Evolutionary conservation across 2,329 filamentous ascomycete genomes (phyloP), one percentile per base, ranked within the genome.

Genomic region (Pseudomassariella vexata): DNA sequence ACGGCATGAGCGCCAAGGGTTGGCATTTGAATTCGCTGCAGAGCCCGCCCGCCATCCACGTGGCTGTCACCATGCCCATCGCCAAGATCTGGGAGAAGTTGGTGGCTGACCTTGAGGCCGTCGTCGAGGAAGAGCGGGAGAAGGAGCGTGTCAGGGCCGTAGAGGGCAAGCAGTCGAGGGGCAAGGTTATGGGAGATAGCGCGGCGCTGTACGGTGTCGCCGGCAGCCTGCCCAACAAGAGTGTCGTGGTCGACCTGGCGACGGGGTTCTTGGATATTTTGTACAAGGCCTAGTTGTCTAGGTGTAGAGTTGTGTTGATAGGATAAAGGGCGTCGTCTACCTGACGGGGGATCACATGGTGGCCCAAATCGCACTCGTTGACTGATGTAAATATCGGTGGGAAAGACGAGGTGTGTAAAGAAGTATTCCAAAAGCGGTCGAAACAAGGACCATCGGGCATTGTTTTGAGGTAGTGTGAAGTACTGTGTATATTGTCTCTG

Each of bases 21-120:
- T 98, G 92, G 92, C 92, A 98, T 62, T 70, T 98, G 38, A 98
- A 96, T 53, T 86, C 89, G 3, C 71, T 98, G 41, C 92, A 98
- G 63, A 82, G 78, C 49, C 92, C 92, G 3, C 81, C 92, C 0
- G 92, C 88, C 14, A 87, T 98, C 34, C 92, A 98, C 57, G 78
- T 96, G 23, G 92, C 92, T 9, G 88, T 96, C 23, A 98, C 92
- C 1, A 59, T 94, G 47, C 90, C 90, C 11, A 85, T 94, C 28
- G 79, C 80, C 15, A 81, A 81, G 48, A 86, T 82, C 3, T 85
- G 85, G 55, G 88, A 96, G 52, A 73, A 76, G 51, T 68, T 98
- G 34, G 72, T 92, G 30, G 61, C 64, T 7, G 92, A 98, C 56
- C 60, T 84, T 12, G 77, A 82, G 62, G 63, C 65, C 3, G 76